Percentiles rank a stretch among this genome's conserved stretches.
These are phyloP conservation scores for Penicillium turbatum DNA, from an alignment of 495 filamentous ascomycete species.

Conservation along the genomic window DNA sequence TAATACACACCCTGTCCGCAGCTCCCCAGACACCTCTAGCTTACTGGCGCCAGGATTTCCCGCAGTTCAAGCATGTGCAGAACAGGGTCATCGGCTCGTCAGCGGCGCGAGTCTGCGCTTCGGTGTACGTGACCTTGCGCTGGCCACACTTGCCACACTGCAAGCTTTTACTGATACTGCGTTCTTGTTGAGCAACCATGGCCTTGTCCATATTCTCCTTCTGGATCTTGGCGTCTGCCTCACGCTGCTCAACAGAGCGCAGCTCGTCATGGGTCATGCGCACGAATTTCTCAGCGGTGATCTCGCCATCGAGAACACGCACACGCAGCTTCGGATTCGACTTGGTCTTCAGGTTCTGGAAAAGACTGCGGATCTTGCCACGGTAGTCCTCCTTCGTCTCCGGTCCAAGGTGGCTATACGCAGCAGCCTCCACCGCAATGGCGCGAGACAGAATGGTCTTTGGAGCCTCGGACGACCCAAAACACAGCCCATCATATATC, in stretches of 20 bases:
- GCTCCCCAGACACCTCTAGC: background rate
- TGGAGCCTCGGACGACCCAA: constrained; percentile 41
- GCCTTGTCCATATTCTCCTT: constrained; percentile 94
- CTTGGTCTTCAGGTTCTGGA: constrained; percentile 89
- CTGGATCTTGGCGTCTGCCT: constrained; percentile 63
- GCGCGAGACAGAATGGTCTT: constrained; percentile 62
- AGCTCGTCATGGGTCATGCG: constrained; percentile 71
- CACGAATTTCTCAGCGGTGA: constrained; percentile 68
- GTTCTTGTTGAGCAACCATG: constrained; percentile 53
- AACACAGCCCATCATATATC: constrained; percentile 69
- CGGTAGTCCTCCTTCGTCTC: constrained; percentile 72
- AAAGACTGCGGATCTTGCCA: constrained; percentile 82
- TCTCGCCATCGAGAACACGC: constrained; percentile 69
- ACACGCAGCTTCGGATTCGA: constrained; percentile 71
- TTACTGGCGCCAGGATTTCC: constrained; percentile 50
- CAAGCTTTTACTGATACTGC: constrained; percentile 74
- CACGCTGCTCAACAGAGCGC: constrained; percentile 65
- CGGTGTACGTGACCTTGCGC: constrained; percentile 90
- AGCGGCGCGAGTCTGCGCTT: constrained; percentile 91
- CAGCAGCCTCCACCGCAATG: constrained; percentile 67
- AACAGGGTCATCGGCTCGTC: constrained; percentile 60
- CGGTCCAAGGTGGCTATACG: constrained; percentile 57
- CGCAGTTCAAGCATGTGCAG: constrained; percentile 49
- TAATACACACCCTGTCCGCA: constrained; percentile 16
- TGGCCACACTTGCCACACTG: constrained; percentile 86